Evolutionary conservation across 352 stramenopile species (phyloP).

Genomic region (Phytophthora niederhauseri): DNA sequence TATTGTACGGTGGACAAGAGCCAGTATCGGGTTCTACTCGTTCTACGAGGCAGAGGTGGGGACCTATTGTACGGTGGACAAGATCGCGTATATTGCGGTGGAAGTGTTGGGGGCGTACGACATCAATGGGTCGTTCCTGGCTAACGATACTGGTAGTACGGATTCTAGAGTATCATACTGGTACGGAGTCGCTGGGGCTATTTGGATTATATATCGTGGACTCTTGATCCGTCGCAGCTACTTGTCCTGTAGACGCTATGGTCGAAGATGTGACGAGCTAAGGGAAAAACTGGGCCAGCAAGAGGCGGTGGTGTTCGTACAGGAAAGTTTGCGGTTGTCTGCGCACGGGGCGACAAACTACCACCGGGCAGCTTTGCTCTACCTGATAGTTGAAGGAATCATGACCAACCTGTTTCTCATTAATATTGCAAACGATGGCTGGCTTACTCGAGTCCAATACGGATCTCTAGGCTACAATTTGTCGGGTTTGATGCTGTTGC

Average conservation of each 20-base stretch:
- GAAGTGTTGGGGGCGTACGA: conserved; percentile 10
- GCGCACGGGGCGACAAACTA: background rate
- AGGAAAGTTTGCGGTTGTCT: conserved; percentile 6
- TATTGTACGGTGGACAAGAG: conserved; percentile 16
- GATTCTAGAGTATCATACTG: background rate
- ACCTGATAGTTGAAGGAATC: conserved; percentile 17
- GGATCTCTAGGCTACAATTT: conserved; percentile 9
- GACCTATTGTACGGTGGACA: conserved; percentile 14
- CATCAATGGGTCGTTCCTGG: conserved; percentile 12
- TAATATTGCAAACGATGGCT: background rate
- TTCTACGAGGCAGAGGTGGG: conserved; percentile 9
- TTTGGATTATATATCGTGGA: background rate
- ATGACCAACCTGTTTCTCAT: conserved; percentile 17
- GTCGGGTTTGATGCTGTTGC: conserved; percentile 1
- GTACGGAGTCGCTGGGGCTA: background rate
- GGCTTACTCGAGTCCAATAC: conserved; percentile 2
- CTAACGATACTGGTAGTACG: conserved; percentile 1
- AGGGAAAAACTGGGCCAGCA: background rate
- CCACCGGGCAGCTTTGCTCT: conserved; percentile 2
- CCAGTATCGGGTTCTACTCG: conserved; percentile 24
- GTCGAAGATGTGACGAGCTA: background rate
- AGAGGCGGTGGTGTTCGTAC: conserved; percentile 2
- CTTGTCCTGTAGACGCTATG: background rate
- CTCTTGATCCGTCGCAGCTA: conserved; percentile 3
- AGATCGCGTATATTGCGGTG: conserved; percentile 4